Conservation (phyloP, 495 filamentous ascomycete genomes). For the Cudoniella acicularis region DNA sequence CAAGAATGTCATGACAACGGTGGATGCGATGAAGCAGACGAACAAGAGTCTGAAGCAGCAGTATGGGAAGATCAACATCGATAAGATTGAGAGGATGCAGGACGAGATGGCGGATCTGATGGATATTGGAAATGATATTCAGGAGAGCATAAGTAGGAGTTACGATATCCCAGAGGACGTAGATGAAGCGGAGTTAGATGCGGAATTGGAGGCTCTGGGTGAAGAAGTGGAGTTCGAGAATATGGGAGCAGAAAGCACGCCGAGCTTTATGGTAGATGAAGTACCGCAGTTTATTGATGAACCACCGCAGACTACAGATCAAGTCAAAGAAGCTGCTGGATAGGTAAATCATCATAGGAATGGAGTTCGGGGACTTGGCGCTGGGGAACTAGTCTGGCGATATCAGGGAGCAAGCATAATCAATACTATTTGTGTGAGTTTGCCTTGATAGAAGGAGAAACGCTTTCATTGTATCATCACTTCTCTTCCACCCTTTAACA, state of each 20-base stretch:
- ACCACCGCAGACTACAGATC: constrained; percentile 57
- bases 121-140: constrained; percentile 97
- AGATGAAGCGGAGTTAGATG: constrained; percentile 95
- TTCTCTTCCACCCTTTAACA: too few species aligned
- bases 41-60: constrained; percentile 92
- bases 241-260: constrained; percentile 58
- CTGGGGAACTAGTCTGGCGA: not conserved
- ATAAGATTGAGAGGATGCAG: constrained; percentile 96
- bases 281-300: constrained; percentile 89
- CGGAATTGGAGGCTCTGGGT: constrained; percentile 90
- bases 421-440: not conserved
- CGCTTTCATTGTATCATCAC: too few species aligned
- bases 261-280: constrained; percentile 87
- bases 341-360: constrained; percentile 28
- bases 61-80: constrained; percentile 95
- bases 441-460: too few species aligned
- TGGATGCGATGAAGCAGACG: constrained; percentile 94
- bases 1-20: constrained; percentile 97
- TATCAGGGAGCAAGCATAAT: not conserved
- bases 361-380: not conserved
- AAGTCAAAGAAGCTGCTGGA: constrained; percentile 79
- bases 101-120: constrained; percentile 99
- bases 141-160: constrained; percentile 88
- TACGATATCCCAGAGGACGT: constrained; percentile 98
- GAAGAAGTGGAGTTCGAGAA: constrained; percentile 80